phyloP scores from a whole-genome alignment of 225 moss, liverwort and hornwort species.

The Straminergon stramineum region DNA sequence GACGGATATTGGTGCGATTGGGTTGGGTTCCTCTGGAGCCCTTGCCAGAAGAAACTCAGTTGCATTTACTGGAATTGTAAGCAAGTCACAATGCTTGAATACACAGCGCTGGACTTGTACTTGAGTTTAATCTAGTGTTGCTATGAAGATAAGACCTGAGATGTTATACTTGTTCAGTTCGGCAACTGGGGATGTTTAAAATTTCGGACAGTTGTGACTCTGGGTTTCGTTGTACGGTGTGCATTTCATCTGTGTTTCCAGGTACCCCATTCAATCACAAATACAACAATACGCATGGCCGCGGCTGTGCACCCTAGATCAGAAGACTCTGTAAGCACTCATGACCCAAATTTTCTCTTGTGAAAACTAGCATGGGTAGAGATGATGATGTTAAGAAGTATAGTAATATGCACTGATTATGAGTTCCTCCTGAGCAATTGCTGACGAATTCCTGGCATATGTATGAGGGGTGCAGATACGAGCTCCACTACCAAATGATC shows the following conservation, averaged over 20 bases:
- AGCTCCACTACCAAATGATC: conserved; percentile 98
- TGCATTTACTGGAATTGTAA: conserved; percentile 71
- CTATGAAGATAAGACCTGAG: neutral
- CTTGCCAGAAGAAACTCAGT: conserved; percentile 64
- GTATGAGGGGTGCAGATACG: conserved; percentile 60
- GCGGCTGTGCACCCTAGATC: conserved; percentile 77
- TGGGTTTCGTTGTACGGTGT: neutral
- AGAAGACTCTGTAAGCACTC: conserved; percentile 62
- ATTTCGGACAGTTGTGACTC: neutral
- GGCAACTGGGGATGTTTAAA: neutral
- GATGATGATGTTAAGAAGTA: neutral
- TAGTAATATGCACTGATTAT: neutral
- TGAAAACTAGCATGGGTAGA: neutral
- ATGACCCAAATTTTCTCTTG: neutral
- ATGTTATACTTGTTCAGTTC: neutral
- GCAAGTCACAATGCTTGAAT: neutral
- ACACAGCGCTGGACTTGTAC: neutral
- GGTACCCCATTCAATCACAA: conserved; percentile 86
- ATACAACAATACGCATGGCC: conserved; percentile 97
- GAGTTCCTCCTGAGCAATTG: neutral
- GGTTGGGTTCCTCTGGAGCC: conserved; percentile 98
- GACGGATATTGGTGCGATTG: conserved; percentile 74
- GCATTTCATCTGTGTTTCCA: conserved; percentile 1
- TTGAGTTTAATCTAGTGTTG: neutral
- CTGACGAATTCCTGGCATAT: neutral